Evolutionary conservation across 805 yeast species (phyloP), one percentile per base, ranked within the genome.

Genomic region (Lipomyces sp.): DNA sequence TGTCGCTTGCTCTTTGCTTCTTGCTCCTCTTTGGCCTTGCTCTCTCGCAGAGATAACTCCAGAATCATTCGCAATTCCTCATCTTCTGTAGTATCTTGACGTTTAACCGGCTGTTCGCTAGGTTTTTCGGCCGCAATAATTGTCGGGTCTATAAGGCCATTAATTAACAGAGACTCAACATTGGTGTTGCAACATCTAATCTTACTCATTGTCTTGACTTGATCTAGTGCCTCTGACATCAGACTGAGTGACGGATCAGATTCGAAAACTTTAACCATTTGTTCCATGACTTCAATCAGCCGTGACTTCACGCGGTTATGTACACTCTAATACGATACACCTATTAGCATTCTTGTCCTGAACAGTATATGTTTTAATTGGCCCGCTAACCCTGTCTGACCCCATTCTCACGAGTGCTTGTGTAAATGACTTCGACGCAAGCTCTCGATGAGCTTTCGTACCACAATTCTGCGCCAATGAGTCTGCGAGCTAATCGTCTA

Each of bases 381-480:
- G 18, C 7, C n/a, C n/a, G 48, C 54, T 11, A 29, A 51, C 54
- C 30, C 80, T 75, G 71, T 86, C 90, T 24, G 82, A 80, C 6
- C 86, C 80, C 68, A 92, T 78, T 63, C 81, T 79, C 37, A 81
- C 73, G 55, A 90, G 77, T 10, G 80, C 71, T 37, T 77, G 76
- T 18, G 87, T 84, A 73, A 88, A 87, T 2, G 80, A 70, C 68
- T 83, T 81, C 18, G 89, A 82, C 24, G 90, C 86, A 45, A 90
- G 83, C 71, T 85, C 86, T 57, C 82, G 87, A 71, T 85, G 86
- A 79, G 86, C 82, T 74, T 86, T 82, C 10, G 91, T 85, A 2
- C 93, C 93, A 76, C 94, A 89, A 75, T 89, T 90, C 74, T 89
- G 92, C 1, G 92, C 90, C 35, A 90, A 73, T 6, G 92, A 85